Evolutionary conservation across 441 rosid species (phyloP).

Genomic region (Viola pubescens): DNA sequence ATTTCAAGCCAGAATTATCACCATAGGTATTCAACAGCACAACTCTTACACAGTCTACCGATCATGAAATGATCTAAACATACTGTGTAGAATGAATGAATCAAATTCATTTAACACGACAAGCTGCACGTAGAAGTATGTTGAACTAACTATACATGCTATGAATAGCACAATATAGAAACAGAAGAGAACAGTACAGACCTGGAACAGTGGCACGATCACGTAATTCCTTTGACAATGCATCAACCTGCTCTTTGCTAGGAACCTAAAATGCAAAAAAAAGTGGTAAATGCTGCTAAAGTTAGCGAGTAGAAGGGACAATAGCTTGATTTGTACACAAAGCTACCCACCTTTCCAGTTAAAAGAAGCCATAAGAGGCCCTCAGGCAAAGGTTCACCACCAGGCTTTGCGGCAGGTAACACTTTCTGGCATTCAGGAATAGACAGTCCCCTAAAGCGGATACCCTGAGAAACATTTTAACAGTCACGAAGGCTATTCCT

Average conservation of each 20-base stretch:
- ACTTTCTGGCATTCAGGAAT: conserved; percentile 96
- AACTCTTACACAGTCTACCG: too few relatives aligned
- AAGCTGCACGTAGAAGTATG: not conserved
- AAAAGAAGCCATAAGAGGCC: conserved; percentile 97
- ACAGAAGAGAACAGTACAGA: conserved; percentile 22
- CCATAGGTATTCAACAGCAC: too few relatives aligned
- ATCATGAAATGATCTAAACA: too few relatives aligned
- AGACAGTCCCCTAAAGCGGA: conserved; percentile 83
- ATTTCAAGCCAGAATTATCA: too few relatives aligned
- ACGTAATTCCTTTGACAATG: conserved; percentile 68
- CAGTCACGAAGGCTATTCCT: too few relatives aligned
- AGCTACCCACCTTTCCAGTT: conserved; percentile 69
- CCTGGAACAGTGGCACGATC: conserved; percentile 87
- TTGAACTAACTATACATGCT: not conserved
- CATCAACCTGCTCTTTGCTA: conserved; percentile 82
- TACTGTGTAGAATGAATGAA: not conserved
- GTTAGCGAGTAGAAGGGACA: not conserved
- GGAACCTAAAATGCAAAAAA: conserved; percentile 49
- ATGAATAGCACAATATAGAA: not conserved
- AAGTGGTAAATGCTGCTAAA: not conserved
- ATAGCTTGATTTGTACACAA: not conserved
- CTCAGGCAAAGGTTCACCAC: conserved; percentile 93
- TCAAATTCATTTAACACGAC: not conserved
- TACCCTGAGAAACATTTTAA: conserved; percentile 51
- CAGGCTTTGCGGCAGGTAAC: conserved; percentile 78